These are phyloP conservation scores for Penicillium rolfsii DNA, from an alignment of 2,329 filamentous ascomycete genomes.

Conservation along the genomic window DNA sequence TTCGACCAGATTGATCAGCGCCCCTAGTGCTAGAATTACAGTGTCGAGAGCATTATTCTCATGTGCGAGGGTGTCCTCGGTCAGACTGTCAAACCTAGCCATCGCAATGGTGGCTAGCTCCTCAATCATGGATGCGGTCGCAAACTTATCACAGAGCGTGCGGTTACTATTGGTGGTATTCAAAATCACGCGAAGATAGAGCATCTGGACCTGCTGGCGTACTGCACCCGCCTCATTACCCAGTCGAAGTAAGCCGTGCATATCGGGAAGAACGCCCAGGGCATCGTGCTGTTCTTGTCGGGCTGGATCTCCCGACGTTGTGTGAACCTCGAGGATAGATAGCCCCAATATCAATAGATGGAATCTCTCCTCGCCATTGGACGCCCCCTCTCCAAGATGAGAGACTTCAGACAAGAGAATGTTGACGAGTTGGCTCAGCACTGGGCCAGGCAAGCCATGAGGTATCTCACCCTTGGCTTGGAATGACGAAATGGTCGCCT, in stretches of 20 bases:
- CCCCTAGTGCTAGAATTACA: constrained; percentile 76
- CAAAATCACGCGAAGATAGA: constrained; percentile 71
- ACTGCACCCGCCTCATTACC: constrained; percentile 22
- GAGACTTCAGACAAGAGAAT: constrained; percentile 30
- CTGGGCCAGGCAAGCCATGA: constrained; percentile 29
- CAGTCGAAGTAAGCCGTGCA: constrained; percentile 46
- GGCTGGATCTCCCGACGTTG: constrained; percentile 33
- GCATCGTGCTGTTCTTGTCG: constrained; percentile 32
- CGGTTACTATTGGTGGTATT: constrained; percentile 84
- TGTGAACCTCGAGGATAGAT: constrained; percentile 45
- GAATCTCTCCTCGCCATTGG: constrained; percentile 21
- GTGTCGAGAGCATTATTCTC: constrained; percentile 67
- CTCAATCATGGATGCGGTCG: constrained; percentile 46
- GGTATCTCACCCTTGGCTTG: constrained; percentile 37
- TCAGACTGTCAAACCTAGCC: constrained; percentile 36
- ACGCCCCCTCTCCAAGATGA: neutral
- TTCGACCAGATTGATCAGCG: constrained; percentile 86
- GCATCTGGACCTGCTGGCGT: constrained; percentile 35
- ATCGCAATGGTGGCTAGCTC: constrained; percentile 44
- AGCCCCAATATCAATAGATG: constrained; percentile 35
- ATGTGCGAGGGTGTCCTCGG: constrained; percentile 36
- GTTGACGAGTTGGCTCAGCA: constrained; percentile 37
- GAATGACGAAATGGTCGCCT: constrained; percentile 35
- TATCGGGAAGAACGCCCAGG: constrained; percentile 35
- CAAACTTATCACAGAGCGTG: constrained; percentile 69